A percentile compares a stretch with the other conserved stretches of the same genome.
These are phyloP conservation scores for Didymella pomorum DNA, from an alignment of 2,329 filamentous ascomycete genomes.

Conservation along the genomic window DNA sequence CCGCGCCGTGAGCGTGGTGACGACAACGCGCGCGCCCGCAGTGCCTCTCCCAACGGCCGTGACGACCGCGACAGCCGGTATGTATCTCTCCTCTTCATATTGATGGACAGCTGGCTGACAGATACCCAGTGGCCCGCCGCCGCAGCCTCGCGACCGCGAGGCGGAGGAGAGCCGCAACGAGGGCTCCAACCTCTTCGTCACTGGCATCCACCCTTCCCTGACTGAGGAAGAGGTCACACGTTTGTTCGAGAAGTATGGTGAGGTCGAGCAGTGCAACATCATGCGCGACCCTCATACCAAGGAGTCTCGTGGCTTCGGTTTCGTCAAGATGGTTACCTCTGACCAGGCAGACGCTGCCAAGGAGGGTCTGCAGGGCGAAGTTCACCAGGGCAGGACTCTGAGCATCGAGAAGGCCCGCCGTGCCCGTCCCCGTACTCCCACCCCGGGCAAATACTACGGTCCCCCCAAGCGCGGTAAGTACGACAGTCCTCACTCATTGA, in stretches of 20 bases:
- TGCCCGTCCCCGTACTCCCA: conserved; percentile 91
- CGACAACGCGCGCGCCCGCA: conserved; percentile 68
- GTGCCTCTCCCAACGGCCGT: conserved; percentile 70
- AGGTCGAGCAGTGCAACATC: conserved; percentile 99
- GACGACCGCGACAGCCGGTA: conserved; percentile 60
- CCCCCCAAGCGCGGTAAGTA: conserved; percentile 92
- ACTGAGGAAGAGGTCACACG: conserved; percentile 89
- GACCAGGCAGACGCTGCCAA: conserved; percentile 97
- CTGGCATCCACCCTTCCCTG: conserved; percentile 93
- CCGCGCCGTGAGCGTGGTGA: conserved; percentile 60
- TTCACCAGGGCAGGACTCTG: conserved; percentile 91
- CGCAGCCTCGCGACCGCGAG: conserved; percentile 65
- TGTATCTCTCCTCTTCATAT: conserved; percentile 13
- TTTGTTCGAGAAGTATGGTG: conserved; percentile 98
- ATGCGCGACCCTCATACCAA: conserved; percentile 99
- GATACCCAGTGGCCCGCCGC: conserved; percentile 55
- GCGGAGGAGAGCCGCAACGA: conserved; percentile 85
- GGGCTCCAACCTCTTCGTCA: conserved; percentile 98
- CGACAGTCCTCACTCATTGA: neutral
- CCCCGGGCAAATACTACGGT: conserved; percentile 98
- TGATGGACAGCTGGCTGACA: conserved; percentile 26
- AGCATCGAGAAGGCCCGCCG: conserved; percentile 99
- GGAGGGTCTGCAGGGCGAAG: conserved; percentile 93
- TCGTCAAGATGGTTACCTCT: conserved; percentile 97
- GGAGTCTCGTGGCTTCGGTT: conserved; percentile 97